Conservation (phyloP, 306 rosid species). For the Dicorynia guianensis region DNA sequence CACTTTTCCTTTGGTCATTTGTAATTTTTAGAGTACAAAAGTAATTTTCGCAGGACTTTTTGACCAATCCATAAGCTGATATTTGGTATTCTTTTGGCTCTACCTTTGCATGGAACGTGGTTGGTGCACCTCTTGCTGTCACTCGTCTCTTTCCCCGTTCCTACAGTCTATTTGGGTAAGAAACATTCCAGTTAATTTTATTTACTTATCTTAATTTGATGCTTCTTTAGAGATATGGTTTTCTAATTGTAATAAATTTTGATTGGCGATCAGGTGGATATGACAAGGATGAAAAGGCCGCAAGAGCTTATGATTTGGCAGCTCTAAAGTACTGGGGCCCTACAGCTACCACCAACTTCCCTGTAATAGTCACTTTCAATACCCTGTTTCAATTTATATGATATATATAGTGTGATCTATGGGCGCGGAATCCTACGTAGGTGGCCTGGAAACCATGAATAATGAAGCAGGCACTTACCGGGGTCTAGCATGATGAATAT, state of each 20-base stretch:
- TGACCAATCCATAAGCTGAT: slow-evolving; percentile 47
- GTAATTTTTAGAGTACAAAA: slow-evolving; percentile 26
- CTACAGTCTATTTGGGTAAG: slow-evolving; percentile 92
- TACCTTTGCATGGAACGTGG: slow-evolving; percentile 60
- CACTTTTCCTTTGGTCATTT: slow-evolving; percentile 38
- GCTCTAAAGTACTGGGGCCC: slow-evolving; percentile 95
- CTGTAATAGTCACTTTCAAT: slow-evolving; percentile 53
- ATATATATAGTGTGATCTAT: background rate
- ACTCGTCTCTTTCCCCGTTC: slow-evolving; percentile 33
- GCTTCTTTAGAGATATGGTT: background rate
- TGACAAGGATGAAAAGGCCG: slow-evolving; percentile 96
- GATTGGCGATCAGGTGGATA: slow-evolving; percentile 71
- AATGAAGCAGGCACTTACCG: background rate
- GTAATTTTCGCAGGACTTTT: slow-evolving; percentile 36
- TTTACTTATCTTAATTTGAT: background rate
- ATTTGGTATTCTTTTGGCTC: slow-evolving; percentile 42
- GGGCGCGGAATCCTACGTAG: slow-evolving; percentile 23
- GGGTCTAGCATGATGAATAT: background rate
- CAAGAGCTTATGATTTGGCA: slow-evolving; percentile 91
- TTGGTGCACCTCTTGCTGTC: slow-evolving; percentile 47
- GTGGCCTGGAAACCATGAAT: background rate
- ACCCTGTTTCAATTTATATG: background rate
- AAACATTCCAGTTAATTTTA: slow-evolving; percentile 26
- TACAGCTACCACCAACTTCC: slow-evolving; percentile 85
- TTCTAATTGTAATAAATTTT: background rate